These are phyloP conservation scores for Cerrena zonata DNA, from an alignment of 1,284 basidiomycete species.

Conservation along the genomic window DNA sequence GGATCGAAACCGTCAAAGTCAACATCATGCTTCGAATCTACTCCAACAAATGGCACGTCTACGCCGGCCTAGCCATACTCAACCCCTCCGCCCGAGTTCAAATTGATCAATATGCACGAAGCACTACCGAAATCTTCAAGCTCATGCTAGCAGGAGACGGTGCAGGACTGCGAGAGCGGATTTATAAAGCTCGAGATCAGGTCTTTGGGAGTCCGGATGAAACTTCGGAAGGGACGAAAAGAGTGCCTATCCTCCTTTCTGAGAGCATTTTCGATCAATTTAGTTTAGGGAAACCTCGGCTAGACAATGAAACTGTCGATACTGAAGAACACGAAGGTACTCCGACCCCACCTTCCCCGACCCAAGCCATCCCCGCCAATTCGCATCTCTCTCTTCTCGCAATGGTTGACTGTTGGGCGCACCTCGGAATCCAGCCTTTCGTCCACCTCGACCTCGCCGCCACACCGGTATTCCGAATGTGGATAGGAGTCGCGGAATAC, in stretches of 20 bases:
- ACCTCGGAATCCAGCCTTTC: slow-evolving; percentile 83
- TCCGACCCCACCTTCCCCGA: slow-evolving; percentile 1
- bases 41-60: slow-evolving; percentile 97
- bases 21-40: slow-evolving; percentile 97
- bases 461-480: slow-evolving; percentile 92
- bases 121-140: slow-evolving; percentile 88
- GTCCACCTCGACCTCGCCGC: slow-evolving; percentile 90
- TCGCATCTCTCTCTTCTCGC: slow-evolving; percentile 94
- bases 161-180: slow-evolving; percentile 60
- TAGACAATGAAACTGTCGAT: slow-evolving; percentile 31
- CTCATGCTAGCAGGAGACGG: slow-evolving; percentile 85
- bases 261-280: slow-evolving; percentile 88
- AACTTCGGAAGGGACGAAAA: slow-evolving; percentile 21
- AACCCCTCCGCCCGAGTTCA: slow-evolving; percentile 89
- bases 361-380: slow-evolving; percentile 47
- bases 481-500: slow-evolving; percentile 96
- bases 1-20: slow-evolving; percentile 97
- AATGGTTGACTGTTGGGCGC: slow-evolving; percentile 98
- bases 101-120: slow-evolving; percentile 85
- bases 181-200: slow-evolving; percentile 70
- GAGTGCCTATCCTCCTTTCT: slow-evolving; percentile 75
- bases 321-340: neutral
- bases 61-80: slow-evolving; percentile 93
- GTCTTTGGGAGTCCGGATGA: slow-evolving; percentile 69
- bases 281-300: slow-evolving; percentile 54